Percentiles rank a stretch among this genome's conserved stretches.
Conservation (phyloP, 2,329 filamentous ascomycete genomes). For the Chaetomium globosum region DNA sequence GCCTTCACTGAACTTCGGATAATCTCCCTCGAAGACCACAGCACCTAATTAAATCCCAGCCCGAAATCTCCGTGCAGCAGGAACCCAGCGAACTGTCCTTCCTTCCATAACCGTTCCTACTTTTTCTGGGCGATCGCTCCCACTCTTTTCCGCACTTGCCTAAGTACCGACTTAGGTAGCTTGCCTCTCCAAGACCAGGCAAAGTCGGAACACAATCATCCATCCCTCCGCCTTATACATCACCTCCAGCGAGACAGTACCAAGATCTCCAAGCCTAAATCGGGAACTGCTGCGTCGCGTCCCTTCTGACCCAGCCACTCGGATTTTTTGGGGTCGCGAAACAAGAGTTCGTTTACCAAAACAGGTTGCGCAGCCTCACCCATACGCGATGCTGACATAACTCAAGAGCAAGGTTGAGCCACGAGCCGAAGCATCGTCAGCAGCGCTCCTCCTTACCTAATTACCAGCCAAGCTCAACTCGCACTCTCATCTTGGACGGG, state of each 20-base stretch:
- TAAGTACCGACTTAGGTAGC: background rate
- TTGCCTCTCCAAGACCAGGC: background rate
- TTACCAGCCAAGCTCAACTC: constrained; percentile 16
- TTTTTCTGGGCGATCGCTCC: background rate
- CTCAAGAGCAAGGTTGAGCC: constrained; percentile 2
- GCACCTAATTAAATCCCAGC: background rate
- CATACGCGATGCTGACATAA: constrained; percentile 20
- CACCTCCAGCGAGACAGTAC: background rate
- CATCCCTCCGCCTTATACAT: background rate
- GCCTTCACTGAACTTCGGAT: constrained; percentile 7
- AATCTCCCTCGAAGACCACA: background rate
- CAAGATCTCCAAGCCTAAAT: background rate
- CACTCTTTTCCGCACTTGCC: background rate
- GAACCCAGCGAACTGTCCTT: background rate
- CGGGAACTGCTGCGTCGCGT: constrained; percentile 5
- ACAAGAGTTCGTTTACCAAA: background rate
- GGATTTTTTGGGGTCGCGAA: constrained; percentile 6
- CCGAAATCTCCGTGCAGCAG: background rate
- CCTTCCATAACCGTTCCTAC: background rate
- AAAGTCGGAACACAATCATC: background rate
- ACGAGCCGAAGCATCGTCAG: constrained; percentile 9
- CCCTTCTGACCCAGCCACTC: constrained; percentile 16
- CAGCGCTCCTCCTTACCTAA: constrained; percentile 20
- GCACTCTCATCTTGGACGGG: background rate
- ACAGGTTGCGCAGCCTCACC: background rate